Evolutionary conservation across 768 basidiomycete genomes (phyloP).

Genomic region (Suillus alpinus): DNA sequence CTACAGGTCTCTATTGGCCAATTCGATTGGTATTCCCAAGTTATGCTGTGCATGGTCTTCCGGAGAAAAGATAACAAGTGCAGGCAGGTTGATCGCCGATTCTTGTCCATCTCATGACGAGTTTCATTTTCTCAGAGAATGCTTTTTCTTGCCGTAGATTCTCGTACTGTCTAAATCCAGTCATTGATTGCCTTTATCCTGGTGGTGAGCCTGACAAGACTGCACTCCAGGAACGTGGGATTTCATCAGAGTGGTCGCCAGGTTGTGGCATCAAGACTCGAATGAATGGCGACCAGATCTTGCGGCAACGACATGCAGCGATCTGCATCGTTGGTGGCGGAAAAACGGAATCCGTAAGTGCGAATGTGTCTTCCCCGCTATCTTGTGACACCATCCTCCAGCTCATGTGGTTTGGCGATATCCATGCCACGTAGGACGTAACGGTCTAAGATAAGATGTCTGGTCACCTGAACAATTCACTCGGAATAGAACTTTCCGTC

Average conservation of each 20-base stretch:
- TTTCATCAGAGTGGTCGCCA: not conserved
- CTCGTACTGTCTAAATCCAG: constrained; percentile 6
- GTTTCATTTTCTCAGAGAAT: constrained; percentile 33
- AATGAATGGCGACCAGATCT: not conserved
- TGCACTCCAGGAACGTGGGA: constrained; percentile 4
- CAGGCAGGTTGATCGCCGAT: constrained; percentile 39
- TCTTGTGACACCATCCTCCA: constrained; percentile 2
- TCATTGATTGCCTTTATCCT: constrained; percentile 3
- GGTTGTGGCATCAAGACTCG: not conserved
- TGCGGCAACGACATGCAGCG: not conserved
- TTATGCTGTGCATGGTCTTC: constrained; percentile 29
- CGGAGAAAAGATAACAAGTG: constrained; percentile 24
- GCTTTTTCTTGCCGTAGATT: constrained; percentile 30
- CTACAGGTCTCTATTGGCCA: constrained; percentile 22
- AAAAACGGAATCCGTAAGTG: constrained; percentile 1
- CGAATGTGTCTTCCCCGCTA: not conserved
- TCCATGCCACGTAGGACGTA: not conserved
- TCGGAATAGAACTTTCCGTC: not conserved
- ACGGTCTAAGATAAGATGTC: constrained; percentile 1
- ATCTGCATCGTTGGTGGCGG: not conserved
- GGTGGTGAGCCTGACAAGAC: constrained; percentile 2
- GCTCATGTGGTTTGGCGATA: not conserved
- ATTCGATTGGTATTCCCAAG: constrained; percentile 30
- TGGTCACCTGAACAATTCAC: constrained; percentile 2
- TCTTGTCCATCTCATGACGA: constrained; percentile 25